Percentiles rank a stretch among this genome's conserved stretches.
Conservation (phyloP, 2,329 filamentous ascomycete species). For the Cercospora nicotianae region DNA sequence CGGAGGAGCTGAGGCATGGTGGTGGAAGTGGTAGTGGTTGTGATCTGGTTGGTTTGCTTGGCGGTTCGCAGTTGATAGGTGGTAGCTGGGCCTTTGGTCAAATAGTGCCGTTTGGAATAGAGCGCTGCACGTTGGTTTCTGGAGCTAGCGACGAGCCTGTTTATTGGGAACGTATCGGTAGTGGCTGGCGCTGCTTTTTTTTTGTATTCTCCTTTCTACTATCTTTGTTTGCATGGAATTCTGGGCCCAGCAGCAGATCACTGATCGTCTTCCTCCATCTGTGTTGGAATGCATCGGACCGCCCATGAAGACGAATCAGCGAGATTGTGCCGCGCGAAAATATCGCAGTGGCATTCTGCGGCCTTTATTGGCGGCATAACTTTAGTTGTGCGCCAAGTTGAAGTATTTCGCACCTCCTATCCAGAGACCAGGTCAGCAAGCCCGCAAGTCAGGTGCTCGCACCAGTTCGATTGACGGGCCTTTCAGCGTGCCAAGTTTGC, state of each 20-base stretch:
- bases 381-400: not conserved
- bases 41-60: not conserved
- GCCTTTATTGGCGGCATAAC: not conserved
- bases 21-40: too few relatives aligned
- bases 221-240: not conserved
- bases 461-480: too few relatives aligned
- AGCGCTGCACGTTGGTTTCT: not conserved
- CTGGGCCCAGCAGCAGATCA: not conserved
- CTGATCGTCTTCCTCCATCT: not conserved
- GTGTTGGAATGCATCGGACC: too few relatives aligned
- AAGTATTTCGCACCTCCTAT: not conserved
- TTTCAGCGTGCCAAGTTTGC: not conserved
- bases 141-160: not conserved
- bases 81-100: too few relatives aligned
- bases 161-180: not conserved
- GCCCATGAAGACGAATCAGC: not conserved
- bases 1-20: not conserved
- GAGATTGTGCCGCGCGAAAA: not conserved
- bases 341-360: not conserved
- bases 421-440: not conserved
- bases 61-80: not conserved
- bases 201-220: not conserved
- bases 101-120: not conserved
- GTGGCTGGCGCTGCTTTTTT: not conserved
- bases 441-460: not conserved